Evolutionary conservation across 208 protist genomes (phyloP).

Genomic region (Tritrichomonas musculus): DNA sequence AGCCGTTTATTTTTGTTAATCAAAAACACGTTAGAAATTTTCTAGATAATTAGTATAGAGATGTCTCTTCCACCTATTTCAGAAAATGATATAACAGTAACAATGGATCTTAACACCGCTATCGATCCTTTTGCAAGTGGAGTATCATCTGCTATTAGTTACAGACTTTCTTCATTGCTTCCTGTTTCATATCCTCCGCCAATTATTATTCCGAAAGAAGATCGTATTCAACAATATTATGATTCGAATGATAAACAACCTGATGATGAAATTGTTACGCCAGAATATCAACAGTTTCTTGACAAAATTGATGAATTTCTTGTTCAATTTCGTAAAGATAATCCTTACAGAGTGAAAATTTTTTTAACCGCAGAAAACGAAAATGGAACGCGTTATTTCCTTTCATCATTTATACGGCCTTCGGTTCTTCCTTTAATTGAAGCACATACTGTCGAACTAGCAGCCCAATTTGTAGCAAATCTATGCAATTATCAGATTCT

Average conservation of each 20-base stretch:
- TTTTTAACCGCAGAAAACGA: slow-evolving; percentile 22
- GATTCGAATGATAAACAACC: background rate
- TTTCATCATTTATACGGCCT: slow-evolving; percentile 19
- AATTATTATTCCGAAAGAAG: background rate
- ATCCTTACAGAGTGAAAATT: background rate
- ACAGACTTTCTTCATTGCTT: background rate
- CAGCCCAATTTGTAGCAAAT: background rate
- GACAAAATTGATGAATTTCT: background rate
- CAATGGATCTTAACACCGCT: background rate
- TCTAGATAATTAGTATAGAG: no score
- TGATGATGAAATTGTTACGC: background rate
- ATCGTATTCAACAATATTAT: background rate
- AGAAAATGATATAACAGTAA: background rate
- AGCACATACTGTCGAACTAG: background rate
- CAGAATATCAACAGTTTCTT: background rate
- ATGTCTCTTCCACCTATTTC: background rate
- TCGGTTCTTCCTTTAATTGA: background rate
- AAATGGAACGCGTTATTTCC: background rate
- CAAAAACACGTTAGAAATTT: no score
- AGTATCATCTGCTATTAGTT: background rate
- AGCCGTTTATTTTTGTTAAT: no score
- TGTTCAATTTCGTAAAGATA: background rate
- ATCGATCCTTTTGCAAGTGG: background rate
- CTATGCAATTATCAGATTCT: background rate
- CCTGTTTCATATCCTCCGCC: background rate